Evolutionary conservation across 371 early-diverging fungal species (phyloP), one percentile per base, ranked within the genome.

Genomic region (Rhizomucor miehei): DNA sequence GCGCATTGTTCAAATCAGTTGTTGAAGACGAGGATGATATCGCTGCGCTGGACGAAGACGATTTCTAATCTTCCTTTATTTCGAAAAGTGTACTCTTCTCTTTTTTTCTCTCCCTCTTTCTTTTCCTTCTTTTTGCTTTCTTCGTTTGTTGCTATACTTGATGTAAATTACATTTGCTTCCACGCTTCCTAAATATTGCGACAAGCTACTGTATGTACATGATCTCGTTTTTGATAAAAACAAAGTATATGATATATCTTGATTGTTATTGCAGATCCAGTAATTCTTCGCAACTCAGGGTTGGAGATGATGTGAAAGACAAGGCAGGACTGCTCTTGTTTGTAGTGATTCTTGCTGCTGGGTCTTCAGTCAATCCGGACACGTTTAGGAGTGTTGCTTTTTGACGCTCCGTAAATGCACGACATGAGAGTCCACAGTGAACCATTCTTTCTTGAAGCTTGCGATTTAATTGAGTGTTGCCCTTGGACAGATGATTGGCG

Each of bases 351-450:
- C n/a, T n/a, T n/a, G n/a, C n/a, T n/a, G n/a, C n/a, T n/a, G n/a
- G n/a, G n/a, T n/a, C n/a, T n/a, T n/a, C n/a, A n/a, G n/a, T n/a
- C n/a, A n/a, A n/a, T n/a, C n/a, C n/a, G n/a, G n/a, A n/a, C n/a
- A 37, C 44, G 17, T 59, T 34, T 1, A 59, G 49, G 11, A 59
- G 23, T 4, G 56, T 47, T 11, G 29, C 37, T 55, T 84, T 85
- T 57, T 86, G 87, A 25, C 71, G 65, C 48, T 82, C 85, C 0
- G 84, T 86, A 39, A 86, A 84, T 0, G 75, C 66, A 3, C 81
- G 83, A 0, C 76, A 77, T 36, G 74, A 56, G 16, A 85, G 66
- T 9, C 74, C 75, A 13, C 71, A 62, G 1, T 81, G 73, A 9
- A 81, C 70, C 69, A 84, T 69, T 5, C 86, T 60, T 3, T 46